Evolutionary conservation across 106 monocot species (phyloP), one percentile per base, ranked within the genome.

Genomic region (Phalaenopsis equestris): DNA sequence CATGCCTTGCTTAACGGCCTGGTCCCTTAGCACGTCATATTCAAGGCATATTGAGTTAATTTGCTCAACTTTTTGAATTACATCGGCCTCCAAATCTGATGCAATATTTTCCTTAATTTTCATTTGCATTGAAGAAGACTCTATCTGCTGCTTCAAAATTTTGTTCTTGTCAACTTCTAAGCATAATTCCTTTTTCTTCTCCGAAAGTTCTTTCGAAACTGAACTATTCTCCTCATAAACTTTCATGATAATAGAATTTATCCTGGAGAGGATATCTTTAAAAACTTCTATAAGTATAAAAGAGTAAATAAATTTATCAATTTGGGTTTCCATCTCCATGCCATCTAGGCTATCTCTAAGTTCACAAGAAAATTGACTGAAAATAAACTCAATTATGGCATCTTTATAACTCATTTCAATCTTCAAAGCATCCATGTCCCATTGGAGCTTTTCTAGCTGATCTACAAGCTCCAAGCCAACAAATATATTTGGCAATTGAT

Each of bases 401-500:
- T 88, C 89, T 80, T 83, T 83, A 74, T 87, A 75, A 23, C n/a
- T 78, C 14, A 65, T 24, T 87, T 86, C 89, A 58, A 84, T 80
- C 41, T 80, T 82, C n/a, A 57, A 17, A 86, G 87, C 86, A 80
- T 90, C 89, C 18, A 85, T 77, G 55, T 78, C 75, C 45, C n/a
- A 75, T 84, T 82, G 67, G 12, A 87, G 76, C 81, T 87, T 84
- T 49, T 78, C 78, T 41, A 79, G 80, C 56, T 85, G 73, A 30
- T 83, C 41, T 7, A 73, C 19, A 1, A 80, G 38, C 1, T 74
- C 75, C 79, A n/a, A 42, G 68, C 87, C 86, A 14, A 38, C 7
- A 24, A 49, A 41, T 81, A 86, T 81, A 55, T 52, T 6, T 85
- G 74, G 15, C 38, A 79, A 45, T 78, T 79, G 81, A 56, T 80